A percentile compares a stretch with the other conserved stretches of the same genome.
These are phyloP conservation scores for Vitis riparia DNA, from an alignment of 164 flowering plant genomes.

Conservation along the genomic window DNA sequence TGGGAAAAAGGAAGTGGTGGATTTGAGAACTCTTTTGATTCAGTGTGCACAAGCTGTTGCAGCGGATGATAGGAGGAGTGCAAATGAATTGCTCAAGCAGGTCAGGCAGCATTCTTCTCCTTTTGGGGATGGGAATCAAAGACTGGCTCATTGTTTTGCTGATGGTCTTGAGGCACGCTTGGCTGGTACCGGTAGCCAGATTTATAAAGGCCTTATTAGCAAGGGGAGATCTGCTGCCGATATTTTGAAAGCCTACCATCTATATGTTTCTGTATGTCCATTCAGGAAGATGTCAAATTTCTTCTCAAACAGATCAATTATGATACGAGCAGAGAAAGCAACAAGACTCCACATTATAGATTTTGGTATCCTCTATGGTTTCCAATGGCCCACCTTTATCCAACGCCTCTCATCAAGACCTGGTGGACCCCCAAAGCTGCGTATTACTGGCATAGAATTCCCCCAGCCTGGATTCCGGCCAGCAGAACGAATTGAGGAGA, in stretches of 20 bases:
- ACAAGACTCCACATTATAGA: conserved; percentile 70
- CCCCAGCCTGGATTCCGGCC: conserved; percentile 92
- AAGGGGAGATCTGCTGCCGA: conserved; percentile 64
- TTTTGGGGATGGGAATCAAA: conserved; percentile 77
- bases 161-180: conserved; percentile 86
- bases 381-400: conserved; percentile 90
- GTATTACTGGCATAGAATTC: conserved; percentile 83
- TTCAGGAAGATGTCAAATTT: conserved; percentile 71
- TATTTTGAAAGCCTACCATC: conserved; percentile 68
- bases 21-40: conserved; percentile 74
- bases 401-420: conserved; percentile 51
- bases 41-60: conserved; percentile 85
- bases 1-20: conserved; percentile 67
- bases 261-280: conserved; percentile 71
- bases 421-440: conserved; percentile 78
- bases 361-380: conserved; percentile 86
- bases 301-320: conserved; percentile 53
- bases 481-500: conserved; percentile 72
- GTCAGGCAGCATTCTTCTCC: conserved; percentile 79
- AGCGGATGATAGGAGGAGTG: conserved; percentile 65
- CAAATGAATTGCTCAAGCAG: conserved; percentile 67
- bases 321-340: conserved; percentile 29
- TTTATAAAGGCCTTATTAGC: conserved; percentile 47
- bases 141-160: conserved; percentile 76
- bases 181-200: conserved; percentile 86